Base-by-base conservation (phyloP, 768 basidiomycete genomes). In the Lactarius sanguifluus region DNA sequence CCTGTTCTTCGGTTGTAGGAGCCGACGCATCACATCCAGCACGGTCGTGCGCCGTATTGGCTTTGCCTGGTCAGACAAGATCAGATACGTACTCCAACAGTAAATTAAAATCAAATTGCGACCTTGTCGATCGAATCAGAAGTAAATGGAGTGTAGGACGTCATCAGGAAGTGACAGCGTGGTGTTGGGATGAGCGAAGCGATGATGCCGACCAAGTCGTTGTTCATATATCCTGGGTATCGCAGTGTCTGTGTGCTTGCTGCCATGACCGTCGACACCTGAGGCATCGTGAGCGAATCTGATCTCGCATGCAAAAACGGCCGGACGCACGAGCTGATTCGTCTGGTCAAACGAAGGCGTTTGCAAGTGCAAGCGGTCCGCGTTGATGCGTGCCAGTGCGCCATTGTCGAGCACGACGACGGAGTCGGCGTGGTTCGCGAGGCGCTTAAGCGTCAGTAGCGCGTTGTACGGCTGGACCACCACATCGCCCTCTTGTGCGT, bases 381-480 rank as follows among this genome's bases (percentile, higher is more conserved):
- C 93, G 9, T 94, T 92, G 73, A 99, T 96, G 61, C 95, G 86
- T 23, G 93, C 84, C 50, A 99, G 79, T 36, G 97, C 97, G 28
- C 94, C 91, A 73, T 99, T 98, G 72, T 99, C 97, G 55, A 99
- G 84, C 3, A 99, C 97, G 38, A 99, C 94, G 47, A 98, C 96
- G 6, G 92, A 92, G 75, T 99, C 97, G 0, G 97, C 97, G 72
- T 97, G 94, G 74, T 98, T 95, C 8, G 94, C 92, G 41, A 99
- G 81, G 13, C 97, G 86, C 75, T 97, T 97, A 60, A 98, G 83
- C 2, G 97, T 94, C 20, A 98, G 81, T 59, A 99, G 77, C 1
- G 94, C 94, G 76, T 99, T 99, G 78, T 99, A 99, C 5, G 97
- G 97, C 74, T 98, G 97, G 7, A 99, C 97, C 61, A 99, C 96